Percentiles rank a stretch among this genome's conserved stretches.
Evolutionary conservation across 2,329 filamentous ascomycete species (phyloP).

Genomic region (Coniella lustricola): DNA sequence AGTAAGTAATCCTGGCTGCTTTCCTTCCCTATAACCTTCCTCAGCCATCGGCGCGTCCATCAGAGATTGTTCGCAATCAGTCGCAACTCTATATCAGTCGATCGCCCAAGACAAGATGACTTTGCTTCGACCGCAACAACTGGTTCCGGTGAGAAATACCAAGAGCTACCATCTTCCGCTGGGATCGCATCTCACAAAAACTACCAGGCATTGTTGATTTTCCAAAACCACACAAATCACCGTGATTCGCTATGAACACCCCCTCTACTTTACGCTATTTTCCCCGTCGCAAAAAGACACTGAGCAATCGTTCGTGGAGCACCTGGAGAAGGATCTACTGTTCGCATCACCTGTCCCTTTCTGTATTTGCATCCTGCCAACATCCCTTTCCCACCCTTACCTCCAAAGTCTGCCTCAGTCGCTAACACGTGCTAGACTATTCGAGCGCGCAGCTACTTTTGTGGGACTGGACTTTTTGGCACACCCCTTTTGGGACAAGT

Average conservation of each 20-base stretch:
- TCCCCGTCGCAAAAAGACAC: constrained; percentile 39
- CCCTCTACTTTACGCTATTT: constrained; percentile 30
- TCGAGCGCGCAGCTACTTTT: constrained; percentile 77
- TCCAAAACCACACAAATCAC: constrained; percentile 19
- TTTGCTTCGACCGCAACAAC: constrained; percentile 21
- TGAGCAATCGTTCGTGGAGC: constrained; percentile 31
- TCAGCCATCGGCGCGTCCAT: constrained; percentile 20
- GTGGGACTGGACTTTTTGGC: constrained; percentile 91
- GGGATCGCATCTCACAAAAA: constrained; percentile 59
- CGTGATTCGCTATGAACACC: constrained; percentile 30
- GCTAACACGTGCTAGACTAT: constrained; percentile 59
- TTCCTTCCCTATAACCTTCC: constrained; percentile 56
- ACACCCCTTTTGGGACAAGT: constrained; percentile 98
- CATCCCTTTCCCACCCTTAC: constrained; percentile 23
- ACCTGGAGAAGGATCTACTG: constrained; percentile 43
- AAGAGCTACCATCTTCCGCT: constrained; percentile 48
- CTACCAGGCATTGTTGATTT: constrained; percentile 54
- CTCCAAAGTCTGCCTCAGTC: constrained; percentile 12
- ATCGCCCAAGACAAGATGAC: constrained; percentile 22
- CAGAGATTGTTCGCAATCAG: constrained; percentile 20
- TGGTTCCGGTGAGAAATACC: constrained; percentile 63
- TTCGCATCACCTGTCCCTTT: constrained; percentile 46
- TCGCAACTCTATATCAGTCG: constrained; percentile 32
- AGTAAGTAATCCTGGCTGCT: constrained; percentile 80
- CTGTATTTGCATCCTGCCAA: constrained; percentile 55